These are phyloP conservation scores for Trametes sanguinea DNA, from an alignment of 768 basidiomycete genomes.

Conservation along the genomic window DNA sequence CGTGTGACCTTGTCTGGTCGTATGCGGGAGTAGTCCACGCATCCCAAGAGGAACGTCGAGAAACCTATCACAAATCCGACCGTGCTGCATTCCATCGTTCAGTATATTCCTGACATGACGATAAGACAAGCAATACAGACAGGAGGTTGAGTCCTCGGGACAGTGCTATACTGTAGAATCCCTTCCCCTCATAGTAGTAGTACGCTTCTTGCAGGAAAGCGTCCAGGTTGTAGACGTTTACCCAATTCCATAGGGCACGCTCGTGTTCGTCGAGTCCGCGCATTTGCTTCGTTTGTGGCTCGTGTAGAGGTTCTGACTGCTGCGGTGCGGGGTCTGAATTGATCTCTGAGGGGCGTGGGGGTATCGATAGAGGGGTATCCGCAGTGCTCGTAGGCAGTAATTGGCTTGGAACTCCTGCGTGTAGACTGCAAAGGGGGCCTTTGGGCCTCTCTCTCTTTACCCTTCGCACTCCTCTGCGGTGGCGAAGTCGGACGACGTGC, in stretches of 20 bases:
- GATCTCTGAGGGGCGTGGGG: constrained; percentile 68
- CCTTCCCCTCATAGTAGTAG: constrained; percentile 94
- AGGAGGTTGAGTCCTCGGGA: constrained; percentile 90
- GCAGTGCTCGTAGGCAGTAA: constrained; percentile 39
- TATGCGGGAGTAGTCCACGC: constrained; percentile 88
- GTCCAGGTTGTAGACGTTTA: constrained; percentile 97
- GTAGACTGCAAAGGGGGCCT: constrained; percentile 52
- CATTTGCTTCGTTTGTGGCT: constrained; percentile 46
- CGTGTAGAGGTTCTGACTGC: constrained; percentile 25
- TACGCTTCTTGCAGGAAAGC: constrained; percentile 95
- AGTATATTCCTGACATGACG: constrained; percentile 30
- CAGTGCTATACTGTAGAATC: constrained; percentile 93
- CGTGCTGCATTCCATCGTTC: constrained; percentile 58
- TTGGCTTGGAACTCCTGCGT: constrained; percentile 35
- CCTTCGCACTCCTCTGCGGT: constrained; percentile 31
- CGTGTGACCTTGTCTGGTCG: constrained; percentile 63
- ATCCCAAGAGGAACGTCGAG: constrained; percentile 93
- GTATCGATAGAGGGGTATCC: constrained; percentile 46
- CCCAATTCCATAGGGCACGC: constrained; percentile 97
- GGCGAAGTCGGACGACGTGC: constrained; percentile 27
- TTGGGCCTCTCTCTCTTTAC: constrained; percentile 36
- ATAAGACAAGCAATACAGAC: constrained; percentile 54
- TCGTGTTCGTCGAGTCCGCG: constrained; percentile 83
- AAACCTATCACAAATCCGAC: constrained; percentile 98
- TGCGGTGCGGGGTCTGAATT: constrained; percentile 40